Evolutionary conservation across 257 asterid species (phyloP).

Genomic region (Rauvolfia tetraphylla): DNA sequence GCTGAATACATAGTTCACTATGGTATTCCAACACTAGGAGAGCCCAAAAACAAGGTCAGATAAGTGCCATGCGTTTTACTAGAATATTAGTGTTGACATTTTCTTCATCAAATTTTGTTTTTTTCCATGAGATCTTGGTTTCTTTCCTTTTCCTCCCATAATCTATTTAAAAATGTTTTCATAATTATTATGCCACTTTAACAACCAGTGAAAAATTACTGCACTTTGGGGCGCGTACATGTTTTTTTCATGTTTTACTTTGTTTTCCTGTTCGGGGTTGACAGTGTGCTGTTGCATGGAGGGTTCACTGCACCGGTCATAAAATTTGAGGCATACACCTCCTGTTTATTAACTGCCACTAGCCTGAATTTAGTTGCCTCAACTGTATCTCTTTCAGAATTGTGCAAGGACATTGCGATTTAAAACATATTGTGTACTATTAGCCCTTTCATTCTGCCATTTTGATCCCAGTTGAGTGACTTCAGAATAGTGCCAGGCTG

Average conservation of each 20-base stretch:
- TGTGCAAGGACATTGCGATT: neutral
- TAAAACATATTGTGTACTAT: neutral
- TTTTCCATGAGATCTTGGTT: neutral
- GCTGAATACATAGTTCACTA: slow-evolving; percentile 78
- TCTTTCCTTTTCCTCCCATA: neutral
- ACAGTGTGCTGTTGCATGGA: neutral
- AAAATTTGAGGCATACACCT: neutral
- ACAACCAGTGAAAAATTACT: neutral
- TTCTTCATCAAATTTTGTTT: neutral
- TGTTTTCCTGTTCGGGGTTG: neutral
- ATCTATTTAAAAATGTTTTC: neutral
- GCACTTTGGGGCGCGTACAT: neutral
- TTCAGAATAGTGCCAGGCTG: neutral
- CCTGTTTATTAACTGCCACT: neutral
- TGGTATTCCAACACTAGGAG: slow-evolving; percentile 85
- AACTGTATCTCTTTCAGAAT: neutral
- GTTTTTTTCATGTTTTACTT: neutral
- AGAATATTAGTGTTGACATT: neutral
- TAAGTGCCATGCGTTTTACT: neutral
- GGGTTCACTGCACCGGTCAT: neutral
- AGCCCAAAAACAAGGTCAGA: slow-evolving; percentile 46
- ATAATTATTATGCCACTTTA: neutral
- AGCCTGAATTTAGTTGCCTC: neutral
- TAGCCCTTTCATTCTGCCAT: neutral
- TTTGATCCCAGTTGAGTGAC: neutral